Evolutionary conservation across 2,329 filamentous ascomycete species (phyloP), one percentile per base, ranked within the genome.

Genomic region (Calonectria naviculata): DNA sequence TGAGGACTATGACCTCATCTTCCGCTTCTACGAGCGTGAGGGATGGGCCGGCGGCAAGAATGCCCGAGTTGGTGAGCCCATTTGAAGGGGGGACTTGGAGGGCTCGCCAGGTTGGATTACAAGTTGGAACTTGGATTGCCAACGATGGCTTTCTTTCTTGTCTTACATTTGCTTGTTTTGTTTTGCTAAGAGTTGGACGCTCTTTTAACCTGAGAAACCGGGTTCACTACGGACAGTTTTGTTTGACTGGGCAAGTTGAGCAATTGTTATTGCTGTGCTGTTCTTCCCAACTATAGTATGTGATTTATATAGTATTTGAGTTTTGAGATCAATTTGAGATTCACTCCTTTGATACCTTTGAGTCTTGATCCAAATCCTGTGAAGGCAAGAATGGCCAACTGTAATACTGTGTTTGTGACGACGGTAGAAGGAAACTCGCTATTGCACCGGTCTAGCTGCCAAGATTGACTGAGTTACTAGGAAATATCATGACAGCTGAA

Each of bases 1-100:
- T 78, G 96, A 99, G 80, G 97, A 97, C 65, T 99, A 99, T 81
- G 95, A 98, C 82, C 88, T 99, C 42, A 93, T 99, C 54, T 99
- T 99, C 86, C 91, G 96, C 70, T 98, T 97, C 87, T 99, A 97
- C 81, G 95, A 98, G 86, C 91, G 94, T 71, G 91, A 97, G 76
- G 96, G 93, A 78, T 98, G 90, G 89, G 81, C 84, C 58, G 89
- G 89, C 13, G 85, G 86, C 13, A 87, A 87, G 73, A 83, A 81
- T 28, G 87, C 89, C 10, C 83, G 89, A 34, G 87, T 91, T 56
- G 89, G 89, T 19, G 89, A 91, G 81, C 83, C 86, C 12, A 62
- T 65, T 56, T 44, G 31, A 47, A 29, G 65, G 58, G 36, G 24
- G 36, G 38, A 61, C 38, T 61, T 44, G 42, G 10, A 28, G 17